Evolutionary conservation across 768 basidiomycete genomes (phyloP), one percentile per base, ranked within the genome.

Genomic region (Tephrocybe rancida): DNA sequence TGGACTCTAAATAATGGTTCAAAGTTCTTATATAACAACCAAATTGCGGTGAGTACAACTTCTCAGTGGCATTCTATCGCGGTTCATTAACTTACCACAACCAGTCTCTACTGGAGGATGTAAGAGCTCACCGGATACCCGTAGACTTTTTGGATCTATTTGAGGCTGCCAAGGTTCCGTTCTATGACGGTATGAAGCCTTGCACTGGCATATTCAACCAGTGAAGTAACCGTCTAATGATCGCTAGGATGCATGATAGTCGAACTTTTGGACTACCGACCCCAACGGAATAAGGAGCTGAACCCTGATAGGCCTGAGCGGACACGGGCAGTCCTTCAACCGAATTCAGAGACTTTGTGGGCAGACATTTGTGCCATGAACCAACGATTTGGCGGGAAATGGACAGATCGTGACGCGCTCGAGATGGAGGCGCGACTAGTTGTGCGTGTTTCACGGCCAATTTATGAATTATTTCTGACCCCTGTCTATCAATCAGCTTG

Each of bases 121-220:
- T 94, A 49, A 83, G 89, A 43, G 86, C 86, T 7, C 83, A 89
- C 60, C 79, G 90, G 43, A 92, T 94, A 76, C 92, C 92, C 11
- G 84, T 88, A 26, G 92, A 94, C 71, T 92, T 90, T 65, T 75
- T 92, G 11, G 88, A 92, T 55, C 70, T 92, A 25, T 92, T 94
- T 60, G 88, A 94, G 56, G 70, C 78, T 19, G 82, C 84, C 3
- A 78, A 77, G 52, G 79, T 91, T 3, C 88, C 89, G 19, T 94
- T 91, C 69, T 94, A 92, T 67, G 88, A 93, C 66, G 92, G 91
- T 90, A 54, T 24, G 77, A 72, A 46, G 29, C 41, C 35, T 38
- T 50, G 32, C 32, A 25, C n/a, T 50, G 13, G 35, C 25, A 35
- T 29, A 25, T 44, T 19, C 42, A 45, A 24, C 21, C 22, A 32